phyloP scores from a whole-genome alignment of 73 alveolate genomes.

The Effrenium voratum region DNA sequence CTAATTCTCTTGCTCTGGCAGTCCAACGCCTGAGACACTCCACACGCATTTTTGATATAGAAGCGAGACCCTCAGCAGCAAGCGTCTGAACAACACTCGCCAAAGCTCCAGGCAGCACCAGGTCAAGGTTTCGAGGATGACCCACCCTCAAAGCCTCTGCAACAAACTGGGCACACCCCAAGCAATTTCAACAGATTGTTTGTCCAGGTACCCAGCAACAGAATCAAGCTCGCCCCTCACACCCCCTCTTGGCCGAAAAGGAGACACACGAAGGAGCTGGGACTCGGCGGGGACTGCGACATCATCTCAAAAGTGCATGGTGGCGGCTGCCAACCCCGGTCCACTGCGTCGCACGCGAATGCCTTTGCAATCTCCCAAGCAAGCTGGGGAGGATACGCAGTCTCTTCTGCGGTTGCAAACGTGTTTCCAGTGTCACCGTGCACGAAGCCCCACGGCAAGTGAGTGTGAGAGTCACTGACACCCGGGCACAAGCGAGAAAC shows the following conservation, averaged over 20 bases:
- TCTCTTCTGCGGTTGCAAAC: neutral
- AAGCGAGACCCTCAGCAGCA: too few species aligned
- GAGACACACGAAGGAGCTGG: neutral
- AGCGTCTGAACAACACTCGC: neutral
- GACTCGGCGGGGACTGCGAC: neutral
- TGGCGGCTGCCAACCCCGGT: neutral
- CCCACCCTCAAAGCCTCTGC: neutral
- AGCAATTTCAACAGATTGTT: neutral
- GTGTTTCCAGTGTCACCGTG: too few species aligned
- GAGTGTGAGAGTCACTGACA: too few species aligned
- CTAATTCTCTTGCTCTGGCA: neutral
- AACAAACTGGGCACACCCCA: neutral
- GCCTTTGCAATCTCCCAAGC: neutral
- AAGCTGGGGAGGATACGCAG: neutral
- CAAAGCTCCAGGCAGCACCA: neutral
- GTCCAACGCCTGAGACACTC: too few species aligned
- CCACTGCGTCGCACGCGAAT: neutral
- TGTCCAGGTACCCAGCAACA: neutral
- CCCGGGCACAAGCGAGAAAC: too few species aligned
- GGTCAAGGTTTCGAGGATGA: neutral
- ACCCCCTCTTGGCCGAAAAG: conserved; percentile 23
- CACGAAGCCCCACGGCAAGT: too few species aligned
- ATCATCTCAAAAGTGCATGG: neutral
- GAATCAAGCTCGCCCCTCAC: neutral
- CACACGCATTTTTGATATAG: neutral